Conservation (phyloP, 306 rosid species). For the Rosa persica region DNA sequence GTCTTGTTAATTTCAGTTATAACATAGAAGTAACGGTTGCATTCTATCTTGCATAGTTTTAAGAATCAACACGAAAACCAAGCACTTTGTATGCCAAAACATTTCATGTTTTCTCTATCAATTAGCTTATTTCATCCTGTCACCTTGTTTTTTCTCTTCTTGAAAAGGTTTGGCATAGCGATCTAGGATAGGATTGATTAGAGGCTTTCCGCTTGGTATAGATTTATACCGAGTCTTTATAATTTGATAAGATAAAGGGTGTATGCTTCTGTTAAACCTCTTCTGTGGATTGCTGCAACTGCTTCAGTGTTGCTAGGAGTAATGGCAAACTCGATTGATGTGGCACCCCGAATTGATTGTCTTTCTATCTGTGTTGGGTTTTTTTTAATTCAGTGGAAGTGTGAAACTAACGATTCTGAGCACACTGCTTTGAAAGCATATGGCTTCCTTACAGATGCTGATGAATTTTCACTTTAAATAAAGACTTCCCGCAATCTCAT, state of each 20-base stretch:
- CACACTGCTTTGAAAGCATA: neutral
- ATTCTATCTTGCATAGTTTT: neutral
- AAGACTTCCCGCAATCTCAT: neutral
- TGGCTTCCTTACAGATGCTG: neutral
- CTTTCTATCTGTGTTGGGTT: neutral
- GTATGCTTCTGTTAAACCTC: neutral
- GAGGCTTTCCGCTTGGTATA: neutral
- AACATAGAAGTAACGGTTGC: neutral
- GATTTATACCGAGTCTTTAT: too few relatives aligned
- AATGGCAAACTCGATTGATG: neutral
- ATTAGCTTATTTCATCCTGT: neutral
- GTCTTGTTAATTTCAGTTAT: constrained; percentile 15
- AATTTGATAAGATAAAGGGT: neutral
- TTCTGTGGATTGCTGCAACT: neutral
- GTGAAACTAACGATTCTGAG: neutral
- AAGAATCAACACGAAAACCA: neutral
- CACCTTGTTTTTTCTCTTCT: neutral
- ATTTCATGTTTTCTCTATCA: neutral
- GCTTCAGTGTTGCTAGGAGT: neutral
- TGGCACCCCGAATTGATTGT: neutral
- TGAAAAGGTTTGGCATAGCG: neutral
- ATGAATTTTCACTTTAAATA: neutral
- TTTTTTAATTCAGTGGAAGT: neutral
- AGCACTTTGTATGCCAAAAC: neutral
- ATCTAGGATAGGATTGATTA: neutral